Percentiles rank a stretch among this genome's conserved stretches.
These are phyloP conservation scores for Suhomyces canberraensis DNA, from an alignment of 805 yeast species.

Conservation along the genomic window DNA sequence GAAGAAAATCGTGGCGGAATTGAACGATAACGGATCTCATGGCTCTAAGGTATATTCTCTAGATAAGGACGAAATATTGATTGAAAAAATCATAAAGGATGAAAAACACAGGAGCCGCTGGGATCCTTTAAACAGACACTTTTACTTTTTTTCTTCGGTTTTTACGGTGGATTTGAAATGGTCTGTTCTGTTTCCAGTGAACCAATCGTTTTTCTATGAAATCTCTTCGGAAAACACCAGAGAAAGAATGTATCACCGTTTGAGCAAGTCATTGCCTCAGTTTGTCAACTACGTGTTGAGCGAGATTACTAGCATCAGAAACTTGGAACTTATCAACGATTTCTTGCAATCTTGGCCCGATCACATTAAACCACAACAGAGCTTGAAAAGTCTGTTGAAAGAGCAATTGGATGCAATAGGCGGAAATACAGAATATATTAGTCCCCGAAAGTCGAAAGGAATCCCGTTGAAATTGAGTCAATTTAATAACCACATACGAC, in stretches of 20 bases:
- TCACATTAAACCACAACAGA: background rate
- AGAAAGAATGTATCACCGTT: background rate
- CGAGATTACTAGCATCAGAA: constrained; percentile 4
- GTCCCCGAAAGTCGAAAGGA: constrained; percentile 1
- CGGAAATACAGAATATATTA: background rate
- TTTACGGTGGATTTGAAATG: background rate
- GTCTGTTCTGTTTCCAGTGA: constrained; percentile 4
- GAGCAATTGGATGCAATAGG: background rate
- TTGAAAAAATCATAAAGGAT: constrained; percentile 20
- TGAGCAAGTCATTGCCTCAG: background rate
- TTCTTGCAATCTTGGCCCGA: background rate
- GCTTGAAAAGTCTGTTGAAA: background rate
- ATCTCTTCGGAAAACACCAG: background rate
- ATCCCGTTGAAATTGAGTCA: constrained; percentile 21
- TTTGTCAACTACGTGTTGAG: constrained; percentile 8
- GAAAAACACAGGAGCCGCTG: constrained; percentile 8
- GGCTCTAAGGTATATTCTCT: constrained; percentile 14
- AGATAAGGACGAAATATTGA: constrained; percentile 15
- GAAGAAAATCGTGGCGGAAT: constrained; percentile 19
- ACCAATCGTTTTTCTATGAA: constrained; percentile 3
- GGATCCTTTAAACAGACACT: constrained; percentile 17
- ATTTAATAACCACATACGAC: constrained; percentile 14
- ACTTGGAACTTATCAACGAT: constrained; percentile 4
- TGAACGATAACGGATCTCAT: constrained; percentile 31
- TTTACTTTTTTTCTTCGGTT: constrained; percentile 17